Base-by-base conservation (phyloP, 192 early-diverging fungal species). In the Globomyces pollinis-pini region DNA sequence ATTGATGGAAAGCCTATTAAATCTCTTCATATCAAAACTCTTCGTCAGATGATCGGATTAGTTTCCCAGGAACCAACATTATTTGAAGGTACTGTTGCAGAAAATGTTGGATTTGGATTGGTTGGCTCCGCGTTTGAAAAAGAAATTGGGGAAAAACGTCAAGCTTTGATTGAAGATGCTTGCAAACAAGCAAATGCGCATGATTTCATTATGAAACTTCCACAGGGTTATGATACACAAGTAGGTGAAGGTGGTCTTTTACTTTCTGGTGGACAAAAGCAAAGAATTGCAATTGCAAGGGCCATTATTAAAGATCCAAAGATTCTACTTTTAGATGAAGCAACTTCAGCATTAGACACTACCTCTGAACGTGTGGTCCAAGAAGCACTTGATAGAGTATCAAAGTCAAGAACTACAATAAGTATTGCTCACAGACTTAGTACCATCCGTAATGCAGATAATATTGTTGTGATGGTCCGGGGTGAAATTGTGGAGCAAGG, bases 201-300 rank as follows among this genome's bases (percentile, higher is more conserved):
- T 65, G 82, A 87, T 32, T 96, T 96, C 62, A 89, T 96, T 51
- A 63, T 69, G 68, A 83, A 86, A 57, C 67, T 95, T 21, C 90
- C 92, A 4, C 66, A 91, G 21, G 32, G 61, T 12, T 38, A 59
- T 30, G 63, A 74, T 34, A 70, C 72, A 2, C 38, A 58, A n/a
- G 67, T 73, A 28, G 70, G 70, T 5, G 69, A 56, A 41, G 56
- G 68, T 29, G 71, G 71, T 18, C 35, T 47, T 1, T 70, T 63
- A 13, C 65, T 91, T 15, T 90, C 85, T 44, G 89, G 89, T n/a
- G 73, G 72, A 5, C 74, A 76, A 54, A 52, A 71, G 32, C 64
- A 79, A 39, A 32, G 74, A 29, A 54, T 75, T 6, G 67, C 66
- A 2, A 76, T 76, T 50, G 75, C 91, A 0, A 75, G 86, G 57